Base-by-base conservation (phyloP, 306 rosid genomes). In the Corylus americana region DNA sequence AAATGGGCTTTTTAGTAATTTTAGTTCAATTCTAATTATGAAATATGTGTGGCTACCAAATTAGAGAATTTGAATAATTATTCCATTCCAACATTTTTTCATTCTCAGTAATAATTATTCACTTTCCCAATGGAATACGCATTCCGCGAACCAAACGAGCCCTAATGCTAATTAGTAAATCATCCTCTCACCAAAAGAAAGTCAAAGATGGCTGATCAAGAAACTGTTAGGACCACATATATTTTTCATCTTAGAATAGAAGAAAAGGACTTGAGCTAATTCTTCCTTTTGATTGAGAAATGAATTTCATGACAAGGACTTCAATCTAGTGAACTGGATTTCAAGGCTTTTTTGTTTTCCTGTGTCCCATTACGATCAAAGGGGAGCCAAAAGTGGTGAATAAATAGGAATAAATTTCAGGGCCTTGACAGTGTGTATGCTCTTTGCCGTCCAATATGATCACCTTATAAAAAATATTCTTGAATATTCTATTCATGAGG, bases 101-200 rank as follows among this genome's bases (percentile, higher is more conserved):
- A 22, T 22, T 22, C 25, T 22, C 25, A 22, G 25, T 22, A 22
- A 22, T 22, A 22, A 22, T 22, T 22, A 22, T 22, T 22, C 25
- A 22, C 25, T 22, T 22, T 22, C 25, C 25, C 25, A 22, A 22
- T 22, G 0, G 25, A 22, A 22, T 22, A 22, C 25, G 25, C 25
- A 22, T 22, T 22, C 25, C 25, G 25, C 25, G 0, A 22, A 22
- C 25, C 25, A 22, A 22, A 22, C 0, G 25, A 22, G 25, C 25
- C 11, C 20, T 58, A 31, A 4, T 27, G 31, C 51, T 66, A 49
- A 49, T 74, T 74, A 76, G 74, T 75, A 74, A 51, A 67, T 62
- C 55, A 75, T n/a, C 71, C 77, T 75, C 58, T 54, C 67, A 78
- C 44, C n/a, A 71, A 63, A 75, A 62, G 55, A 20, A 75, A 51